Conservation (phyloP, 1,284 basidiomycete genomes). For the Fomitopsis schrenkii region DNA sequence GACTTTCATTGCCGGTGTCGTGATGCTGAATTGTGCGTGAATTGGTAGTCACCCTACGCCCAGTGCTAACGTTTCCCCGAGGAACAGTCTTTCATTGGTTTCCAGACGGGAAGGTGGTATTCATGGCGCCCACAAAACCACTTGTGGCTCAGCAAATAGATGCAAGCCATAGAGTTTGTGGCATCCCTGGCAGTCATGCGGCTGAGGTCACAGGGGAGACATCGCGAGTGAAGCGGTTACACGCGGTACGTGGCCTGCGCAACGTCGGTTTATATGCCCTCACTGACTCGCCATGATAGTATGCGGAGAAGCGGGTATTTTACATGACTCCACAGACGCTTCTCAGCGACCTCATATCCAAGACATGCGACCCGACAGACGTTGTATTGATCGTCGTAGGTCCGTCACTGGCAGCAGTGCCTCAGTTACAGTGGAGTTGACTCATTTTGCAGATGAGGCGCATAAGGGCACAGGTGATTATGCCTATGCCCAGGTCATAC, state of each 20-base stretch:
- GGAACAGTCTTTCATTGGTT: constrained; percentile 86
- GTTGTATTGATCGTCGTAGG: constrained; percentile 83
- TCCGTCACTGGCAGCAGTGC: constrained; percentile 25
- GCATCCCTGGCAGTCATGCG: constrained; percentile 87
- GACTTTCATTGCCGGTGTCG: constrained; percentile 96
- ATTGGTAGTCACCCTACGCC: not conserved
- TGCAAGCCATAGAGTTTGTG: constrained; percentile 92
- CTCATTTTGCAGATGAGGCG: constrained; percentile 74
- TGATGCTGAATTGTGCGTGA: constrained; percentile 88
- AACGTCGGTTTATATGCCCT: not conserved
- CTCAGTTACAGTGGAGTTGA: not conserved
- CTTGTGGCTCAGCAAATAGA: constrained; percentile 93
- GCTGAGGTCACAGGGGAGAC: constrained; percentile 85
- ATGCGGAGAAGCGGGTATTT: constrained; percentile 86
- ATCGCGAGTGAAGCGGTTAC: constrained; percentile 44
- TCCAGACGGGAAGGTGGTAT: constrained; percentile 90
- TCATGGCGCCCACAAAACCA: constrained; percentile 95
- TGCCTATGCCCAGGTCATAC: constrained; percentile 88
- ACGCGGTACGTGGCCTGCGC: constrained; percentile 47
- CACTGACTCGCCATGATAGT: constrained; percentile 40
- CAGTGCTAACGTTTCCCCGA: not conserved
- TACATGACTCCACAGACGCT: constrained; percentile 99
- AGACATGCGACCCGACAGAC: constrained; percentile 74
- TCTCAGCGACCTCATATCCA: constrained; percentile 79
- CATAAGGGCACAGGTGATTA: constrained; percentile 94